These are phyloP conservation scores for Trichoderma parareesei DNA, from an alignment of 495 filamentous ascomycete genomes.

Conservation along the genomic window DNA sequence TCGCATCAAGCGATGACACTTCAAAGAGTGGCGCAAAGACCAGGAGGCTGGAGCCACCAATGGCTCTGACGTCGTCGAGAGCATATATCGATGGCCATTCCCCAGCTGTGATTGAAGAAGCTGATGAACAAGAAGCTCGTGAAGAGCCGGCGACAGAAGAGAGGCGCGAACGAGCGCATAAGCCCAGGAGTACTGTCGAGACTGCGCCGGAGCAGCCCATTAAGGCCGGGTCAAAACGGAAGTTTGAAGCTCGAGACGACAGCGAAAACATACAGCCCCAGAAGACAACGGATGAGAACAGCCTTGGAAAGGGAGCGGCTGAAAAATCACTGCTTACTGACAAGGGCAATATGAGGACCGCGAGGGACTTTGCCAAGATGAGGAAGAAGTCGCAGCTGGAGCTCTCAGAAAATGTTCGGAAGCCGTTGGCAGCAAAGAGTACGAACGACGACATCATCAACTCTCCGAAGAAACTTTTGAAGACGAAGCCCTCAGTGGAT, in stretches of 20 bases:
- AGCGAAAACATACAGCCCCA: background rate
- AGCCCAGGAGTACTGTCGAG: conserved; percentile 12
- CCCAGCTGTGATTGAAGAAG: background rate
- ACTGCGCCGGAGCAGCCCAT: conserved; percentile 12
- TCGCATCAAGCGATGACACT: conserved; percentile 14
- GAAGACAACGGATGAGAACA: background rate
- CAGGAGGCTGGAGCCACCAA: background rate
- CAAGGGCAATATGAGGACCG: conserved; percentile 19
- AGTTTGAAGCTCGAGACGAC: conserved; percentile 25
- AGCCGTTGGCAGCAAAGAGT: conserved; percentile 36
- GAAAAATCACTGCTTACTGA: background rate
- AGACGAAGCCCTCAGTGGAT: conserved; percentile 16
- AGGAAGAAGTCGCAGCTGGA: conserved; percentile 21
- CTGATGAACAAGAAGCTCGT: background rate
- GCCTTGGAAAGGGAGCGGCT: background rate
- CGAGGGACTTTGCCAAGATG: conserved; percentile 27
- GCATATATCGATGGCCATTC: background rate
- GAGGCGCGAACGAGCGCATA: conserved; percentile 5
- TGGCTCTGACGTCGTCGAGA: background rate
- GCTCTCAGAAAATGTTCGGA: conserved; percentile 20
- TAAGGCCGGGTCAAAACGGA: conserved; percentile 26
- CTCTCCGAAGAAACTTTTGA: conserved; percentile 30
- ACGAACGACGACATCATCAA: conserved; percentile 38
- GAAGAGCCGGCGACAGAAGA: conserved; percentile 16
- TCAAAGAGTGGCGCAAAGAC: background rate